Percentiles rank a stretch among this genome's conserved stretches.
phyloP scores from a whole-genome alignment of 2,329 filamentous ascomycete species.

The Diaporthe caulivora region DNA sequence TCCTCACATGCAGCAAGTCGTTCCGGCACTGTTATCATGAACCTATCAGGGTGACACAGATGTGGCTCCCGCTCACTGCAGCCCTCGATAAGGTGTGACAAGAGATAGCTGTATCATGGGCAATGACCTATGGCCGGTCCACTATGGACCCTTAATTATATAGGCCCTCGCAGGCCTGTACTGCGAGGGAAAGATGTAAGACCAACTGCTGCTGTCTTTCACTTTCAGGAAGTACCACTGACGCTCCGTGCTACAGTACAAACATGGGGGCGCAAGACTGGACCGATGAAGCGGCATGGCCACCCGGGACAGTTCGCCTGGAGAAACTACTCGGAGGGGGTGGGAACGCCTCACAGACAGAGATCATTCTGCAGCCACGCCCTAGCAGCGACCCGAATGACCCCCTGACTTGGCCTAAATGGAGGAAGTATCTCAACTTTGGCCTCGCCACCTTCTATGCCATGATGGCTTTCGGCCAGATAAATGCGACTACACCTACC shows the following conservation, averaged over 20 bases:
- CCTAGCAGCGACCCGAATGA: constrained; percentile 38
- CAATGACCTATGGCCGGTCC: neutral
- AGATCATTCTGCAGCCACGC: constrained; percentile 39
- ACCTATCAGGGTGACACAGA: constrained; percentile 10
- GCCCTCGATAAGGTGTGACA: constrained; percentile 11
- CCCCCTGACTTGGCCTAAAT: constrained; percentile 38
- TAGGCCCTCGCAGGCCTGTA: neutral
- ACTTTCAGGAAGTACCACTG: neutral
- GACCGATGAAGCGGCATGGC: constrained; percentile 36
- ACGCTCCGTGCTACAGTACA: neutral
- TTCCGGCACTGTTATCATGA: constrained; percentile 15
- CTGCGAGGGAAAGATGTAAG: neutral
- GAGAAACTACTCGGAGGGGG: constrained; percentile 24
- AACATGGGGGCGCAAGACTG: constrained; percentile 8
- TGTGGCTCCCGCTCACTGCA: neutral
- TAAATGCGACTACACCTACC: constrained; percentile 38
- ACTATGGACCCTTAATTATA: neutral
- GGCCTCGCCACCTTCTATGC: constrained; percentile 39
- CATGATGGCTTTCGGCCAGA: constrained; percentile 38
- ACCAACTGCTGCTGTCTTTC: neutral
- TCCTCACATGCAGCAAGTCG: neutral
- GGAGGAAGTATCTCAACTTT: constrained; percentile 40
- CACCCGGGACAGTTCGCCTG: constrained; percentile 39
- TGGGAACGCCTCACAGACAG: neutral
- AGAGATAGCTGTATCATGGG: constrained; percentile 22